A percentile compares a stretch with the other conserved stretches of the same genome.
phyloP scores from a whole-genome alignment of 345 rosid genomes.

The Hevea brasiliensis region DNA sequence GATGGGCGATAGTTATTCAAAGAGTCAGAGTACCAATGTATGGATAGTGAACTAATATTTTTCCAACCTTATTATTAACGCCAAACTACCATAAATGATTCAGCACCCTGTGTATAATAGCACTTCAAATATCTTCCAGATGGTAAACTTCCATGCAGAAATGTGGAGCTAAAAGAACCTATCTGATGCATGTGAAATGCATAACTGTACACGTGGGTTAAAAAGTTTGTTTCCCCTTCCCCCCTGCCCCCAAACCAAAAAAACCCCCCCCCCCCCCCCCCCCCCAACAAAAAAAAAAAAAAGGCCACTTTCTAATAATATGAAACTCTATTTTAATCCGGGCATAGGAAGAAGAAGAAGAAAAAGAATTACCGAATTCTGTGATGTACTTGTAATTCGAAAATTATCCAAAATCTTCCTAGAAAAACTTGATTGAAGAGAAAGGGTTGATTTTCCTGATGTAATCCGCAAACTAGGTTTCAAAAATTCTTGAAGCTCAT shows the following conservation, averaged over 20 bases:
- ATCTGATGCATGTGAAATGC: not conserved
- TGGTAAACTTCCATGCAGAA: not conserved
- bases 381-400: constrained; percentile 49
- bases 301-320: constrained; percentile 1
- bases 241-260: too few relatives aligned
- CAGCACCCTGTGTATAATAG: constrained; percentile 1
- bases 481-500: constrained; percentile 88
- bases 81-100: not conserved
- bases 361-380: constrained; percentile 42
- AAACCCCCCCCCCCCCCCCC: too few relatives aligned
- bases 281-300: too few relatives aligned
- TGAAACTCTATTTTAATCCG: not conserved
- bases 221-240: constrained; percentile 2
- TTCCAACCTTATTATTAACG: not conserved
- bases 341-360: not conserved
- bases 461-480: constrained; percentile 87
- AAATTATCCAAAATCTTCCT: constrained; percentile 64
- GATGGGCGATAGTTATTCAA: constrained; percentile 14
- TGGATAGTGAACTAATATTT: not conserved
- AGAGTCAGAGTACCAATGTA: not conserved
- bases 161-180: not conserved
- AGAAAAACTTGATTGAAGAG: constrained; percentile 60
- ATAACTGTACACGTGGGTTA: not conserved
- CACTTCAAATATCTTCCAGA: constrained; percentile 2
- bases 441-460: constrained; percentile 44